These are phyloP conservation scores for Fusarium praegraminearum DNA, from an alignment of 2,329 filamentous ascomycete species.

Conservation along the genomic window DNA sequence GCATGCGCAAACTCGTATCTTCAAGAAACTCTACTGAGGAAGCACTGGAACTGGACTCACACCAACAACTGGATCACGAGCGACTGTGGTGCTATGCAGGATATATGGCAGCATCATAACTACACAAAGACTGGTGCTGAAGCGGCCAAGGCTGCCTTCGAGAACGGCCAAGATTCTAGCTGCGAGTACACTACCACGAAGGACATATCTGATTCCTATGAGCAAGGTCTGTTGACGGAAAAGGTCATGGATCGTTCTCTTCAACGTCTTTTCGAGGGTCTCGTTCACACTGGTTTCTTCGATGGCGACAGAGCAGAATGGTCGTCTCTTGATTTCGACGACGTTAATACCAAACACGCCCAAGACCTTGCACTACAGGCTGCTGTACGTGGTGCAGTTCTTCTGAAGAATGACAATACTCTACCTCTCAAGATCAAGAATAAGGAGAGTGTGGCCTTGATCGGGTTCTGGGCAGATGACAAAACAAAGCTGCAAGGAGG, in stretches of 20 bases:
- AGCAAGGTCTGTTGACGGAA: slow-evolving; percentile 10
- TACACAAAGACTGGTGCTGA: slow-evolving; percentile 16
- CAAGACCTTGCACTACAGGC: not conserved
- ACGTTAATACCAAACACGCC: slow-evolving; percentile 2
- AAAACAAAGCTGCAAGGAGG: not conserved
- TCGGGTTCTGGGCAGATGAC: slow-evolving; percentile 11
- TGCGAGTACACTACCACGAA: slow-evolving; percentile 24
- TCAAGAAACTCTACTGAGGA: slow-evolving; percentile 2
- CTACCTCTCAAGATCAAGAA: not conserved
- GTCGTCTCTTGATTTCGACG: not conserved
- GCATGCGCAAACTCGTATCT: slow-evolving; percentile 10
- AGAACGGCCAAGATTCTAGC: slow-evolving; percentile 13
- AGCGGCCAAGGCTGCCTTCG: not conserved
- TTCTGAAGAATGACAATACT: not conserved
- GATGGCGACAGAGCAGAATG: slow-evolving; percentile 10
- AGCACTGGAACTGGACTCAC: slow-evolving; percentile 18
- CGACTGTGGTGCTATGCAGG: slow-evolving; percentile 18
- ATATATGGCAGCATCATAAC: slow-evolving; percentile 17
- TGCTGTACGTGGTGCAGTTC: slow-evolving; percentile 3
- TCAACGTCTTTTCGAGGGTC: not conserved
- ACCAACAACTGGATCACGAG: slow-evolving; percentile 21
- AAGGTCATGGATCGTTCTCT: slow-evolving; percentile 15
- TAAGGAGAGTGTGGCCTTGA: not conserved
- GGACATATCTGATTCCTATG: slow-evolving; percentile 7
- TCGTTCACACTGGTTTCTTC: slow-evolving; percentile 17